These are phyloP conservation scores for Amylostereum areolatum DNA, from an alignment of 1,284 basidiomycete species.

Conservation along the genomic window DNA sequence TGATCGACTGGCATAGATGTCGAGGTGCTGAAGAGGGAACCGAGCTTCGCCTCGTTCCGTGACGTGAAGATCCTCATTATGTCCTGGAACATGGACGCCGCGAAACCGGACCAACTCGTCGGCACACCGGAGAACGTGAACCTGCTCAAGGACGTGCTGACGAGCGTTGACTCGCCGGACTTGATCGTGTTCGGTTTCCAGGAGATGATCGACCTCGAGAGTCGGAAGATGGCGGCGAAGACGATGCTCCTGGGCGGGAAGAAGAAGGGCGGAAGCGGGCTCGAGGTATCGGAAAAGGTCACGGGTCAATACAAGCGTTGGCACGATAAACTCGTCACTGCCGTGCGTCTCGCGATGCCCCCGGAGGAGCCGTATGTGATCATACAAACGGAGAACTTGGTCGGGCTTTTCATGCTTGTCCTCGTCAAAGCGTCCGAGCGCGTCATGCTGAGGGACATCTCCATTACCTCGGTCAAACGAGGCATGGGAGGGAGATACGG, in stretches of 20 bases:
- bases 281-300: slow-evolving; percentile 61
- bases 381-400: slow-evolving; percentile 82
- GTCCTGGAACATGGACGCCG: slow-evolving; percentile 93
- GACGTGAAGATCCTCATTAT: slow-evolving; percentile 77
- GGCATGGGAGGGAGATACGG: slow-evolving; percentile 92
- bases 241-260: slow-evolving; percentile 75
- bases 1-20: slow-evolving; percentile 42
- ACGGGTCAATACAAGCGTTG: slow-evolving; percentile 83
- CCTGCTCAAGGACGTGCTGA: slow-evolving; percentile 70
- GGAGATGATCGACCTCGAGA: slow-evolving; percentile 92
- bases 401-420: slow-evolving; percentile 86
- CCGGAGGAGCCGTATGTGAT: slow-evolving; percentile 68
- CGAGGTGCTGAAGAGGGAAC: slow-evolving; percentile 71
- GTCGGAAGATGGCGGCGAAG: slow-evolving; percentile 87
- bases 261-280: slow-evolving; percentile 58
- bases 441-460: slow-evolving; percentile 58
- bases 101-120: slow-evolving; percentile 70
- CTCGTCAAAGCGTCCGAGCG: slow-evolving; percentile 73
- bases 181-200: slow-evolving; percentile 94
- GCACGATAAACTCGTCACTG: slow-evolving; percentile 77
- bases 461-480: slow-evolving; percentile 80
- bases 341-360: slow-evolving; percentile 67
- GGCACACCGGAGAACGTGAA: slow-evolving; percentile 58
- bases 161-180: slow-evolving; percentile 72
- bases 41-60: slow-evolving; percentile 76